A percentile compares a stretch with the other conserved stretches of the same genome.
phyloP scores from a whole-genome alignment of 2,329 filamentous ascomycete species.

The Aspergillus tanneri region DNA sequence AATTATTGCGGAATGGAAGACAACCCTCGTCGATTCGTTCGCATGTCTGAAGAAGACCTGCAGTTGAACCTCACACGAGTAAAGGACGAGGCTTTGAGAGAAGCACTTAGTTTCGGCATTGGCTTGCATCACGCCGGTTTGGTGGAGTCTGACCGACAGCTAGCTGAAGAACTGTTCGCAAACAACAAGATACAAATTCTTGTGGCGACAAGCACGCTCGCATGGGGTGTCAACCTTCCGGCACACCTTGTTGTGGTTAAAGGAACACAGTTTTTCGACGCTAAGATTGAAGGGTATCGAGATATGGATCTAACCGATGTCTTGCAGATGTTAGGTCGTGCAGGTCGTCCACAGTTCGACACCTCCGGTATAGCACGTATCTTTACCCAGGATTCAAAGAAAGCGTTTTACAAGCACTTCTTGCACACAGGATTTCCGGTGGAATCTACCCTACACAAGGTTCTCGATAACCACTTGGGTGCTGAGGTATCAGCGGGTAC shows the following conservation, averaged over 20 bases:
- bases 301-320: slow-evolving; percentile 99
- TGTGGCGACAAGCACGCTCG: slow-evolving; percentile 90
- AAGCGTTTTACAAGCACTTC: slow-evolving; percentile 99
- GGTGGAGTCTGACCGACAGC: slow-evolving; percentile 86
- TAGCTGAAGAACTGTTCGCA: slow-evolving; percentile 91
- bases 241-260: slow-evolving; percentile 97
- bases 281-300: slow-evolving; percentile 94
- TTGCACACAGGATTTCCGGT: slow-evolving; percentile 97
- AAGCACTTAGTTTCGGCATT: slow-evolving; percentile 96
- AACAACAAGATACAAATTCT: slow-evolving; percentile 98
- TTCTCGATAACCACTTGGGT: slow-evolving; percentile 93
- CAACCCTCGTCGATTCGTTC: slow-evolving; percentile 86
- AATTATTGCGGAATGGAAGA: slow-evolving; percentile 99
- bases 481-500: slow-evolving; percentile 94
- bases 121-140: slow-evolving; percentile 96
- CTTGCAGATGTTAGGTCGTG: slow-evolving; percentile 94
- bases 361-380: slow-evolving; percentile 93
- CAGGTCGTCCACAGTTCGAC: slow-evolving; percentile 94
- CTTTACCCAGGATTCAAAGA: slow-evolving; percentile 96
- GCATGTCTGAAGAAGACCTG: slow-evolving; percentile 92
- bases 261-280: slow-evolving; percentile 96
- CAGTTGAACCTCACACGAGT: slow-evolving; percentile 83
- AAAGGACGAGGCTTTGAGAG: slow-evolving; percentile 87
- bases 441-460: slow-evolving; percentile 92
- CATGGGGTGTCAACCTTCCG: slow-evolving; percentile 97